Percentiles rank a stretch among this genome's conserved stretches.
These are phyloP conservation scores for Cyphellophora attinorum DNA, from an alignment of 2,329 filamentous ascomycete genomes.

Conservation along the genomic window DNA sequence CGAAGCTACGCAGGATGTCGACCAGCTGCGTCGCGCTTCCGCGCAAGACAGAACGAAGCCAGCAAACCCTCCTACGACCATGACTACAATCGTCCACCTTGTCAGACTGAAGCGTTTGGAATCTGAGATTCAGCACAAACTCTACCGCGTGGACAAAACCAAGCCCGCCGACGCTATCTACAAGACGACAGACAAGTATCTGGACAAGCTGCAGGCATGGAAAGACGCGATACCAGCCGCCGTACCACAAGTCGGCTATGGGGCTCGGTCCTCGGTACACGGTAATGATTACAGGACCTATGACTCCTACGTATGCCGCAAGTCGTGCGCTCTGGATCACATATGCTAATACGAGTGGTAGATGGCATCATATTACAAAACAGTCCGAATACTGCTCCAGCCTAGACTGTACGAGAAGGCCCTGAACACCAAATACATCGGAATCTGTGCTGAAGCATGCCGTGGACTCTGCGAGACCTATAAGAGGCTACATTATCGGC, in stretches of 20 bases:
- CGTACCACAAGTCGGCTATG: neutral
- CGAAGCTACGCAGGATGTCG: neutral
- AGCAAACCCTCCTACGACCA: conserved; percentile 1
- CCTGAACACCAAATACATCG: conserved; percentile 1
- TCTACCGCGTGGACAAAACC: conserved; percentile 4
- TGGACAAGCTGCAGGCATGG: conserved; percentile 2
- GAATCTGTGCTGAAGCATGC: conserved; percentile 1
- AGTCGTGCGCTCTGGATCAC: neutral
- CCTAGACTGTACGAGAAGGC: conserved; percentile 1
- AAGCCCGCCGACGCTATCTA: neutral
- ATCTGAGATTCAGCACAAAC: conserved; percentile 5
- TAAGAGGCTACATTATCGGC: conserved; percentile 2
- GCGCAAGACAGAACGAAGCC: neutral
- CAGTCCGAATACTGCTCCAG: conserved; percentile 2
- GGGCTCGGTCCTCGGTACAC: neutral
- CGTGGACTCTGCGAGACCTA: conserved; percentile 2
- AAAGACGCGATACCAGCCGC: conserved; percentile 2
- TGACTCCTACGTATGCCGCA: neutral
- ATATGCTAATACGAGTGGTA: neutral
- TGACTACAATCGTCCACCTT: conserved; percentile 4
- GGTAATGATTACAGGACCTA: neutral
- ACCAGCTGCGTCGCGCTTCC: neutral
- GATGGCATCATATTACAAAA: conserved; percentile 3
- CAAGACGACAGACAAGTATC: conserved; percentile 2
- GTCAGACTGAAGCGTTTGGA: conserved; percentile 2